Conservation (phyloP, 2,329 filamentous ascomycete species). For the Domatiomyces catenatus region DNA sequence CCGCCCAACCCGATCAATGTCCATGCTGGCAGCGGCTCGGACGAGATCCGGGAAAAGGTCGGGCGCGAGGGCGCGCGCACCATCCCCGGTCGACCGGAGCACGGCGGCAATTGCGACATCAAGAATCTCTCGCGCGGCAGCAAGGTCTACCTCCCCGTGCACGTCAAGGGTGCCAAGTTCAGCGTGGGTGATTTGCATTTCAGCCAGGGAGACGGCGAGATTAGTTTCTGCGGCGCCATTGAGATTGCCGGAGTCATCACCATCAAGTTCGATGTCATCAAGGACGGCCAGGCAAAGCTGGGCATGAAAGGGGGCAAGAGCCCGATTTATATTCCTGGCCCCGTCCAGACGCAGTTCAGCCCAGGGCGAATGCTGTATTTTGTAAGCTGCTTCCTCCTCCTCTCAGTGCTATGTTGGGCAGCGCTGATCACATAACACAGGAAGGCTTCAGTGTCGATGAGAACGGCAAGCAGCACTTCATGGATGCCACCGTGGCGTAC, state of each 20-base stretch:
- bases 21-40: constrained; percentile 39
- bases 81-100: constrained; percentile 67
- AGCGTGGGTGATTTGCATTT: constrained; percentile 81
- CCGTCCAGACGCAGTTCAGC: constrained; percentile 76
- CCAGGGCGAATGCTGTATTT: constrained; percentile 71
- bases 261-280: constrained; percentile 77
- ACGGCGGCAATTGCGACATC: constrained; percentile 84
- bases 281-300: constrained; percentile 58
- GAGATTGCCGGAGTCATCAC: constrained; percentile 91
- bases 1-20: constrained; percentile 57
- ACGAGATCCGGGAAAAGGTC: constrained; percentile 47
- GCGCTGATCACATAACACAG: too few relatives aligned
- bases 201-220: constrained; percentile 77
- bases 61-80: constrained; percentile 67
- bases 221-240: constrained; percentile 77
- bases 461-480: constrained; percentile 73
- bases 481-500: constrained; percentile 77
- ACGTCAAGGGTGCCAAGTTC: constrained; percentile 74
- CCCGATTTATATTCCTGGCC: constrained; percentile 72
- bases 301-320: constrained; percentile 48
- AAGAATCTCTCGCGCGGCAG: constrained; percentile 68
- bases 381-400: too few relatives aligned
- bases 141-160: constrained; percentile 76
- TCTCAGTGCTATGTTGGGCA: too few relatives aligned
- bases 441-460: constrained; percentile 74